Conservation (phyloP, 257 asterid species). For the Salvia miltiorrhiza region DNA sequence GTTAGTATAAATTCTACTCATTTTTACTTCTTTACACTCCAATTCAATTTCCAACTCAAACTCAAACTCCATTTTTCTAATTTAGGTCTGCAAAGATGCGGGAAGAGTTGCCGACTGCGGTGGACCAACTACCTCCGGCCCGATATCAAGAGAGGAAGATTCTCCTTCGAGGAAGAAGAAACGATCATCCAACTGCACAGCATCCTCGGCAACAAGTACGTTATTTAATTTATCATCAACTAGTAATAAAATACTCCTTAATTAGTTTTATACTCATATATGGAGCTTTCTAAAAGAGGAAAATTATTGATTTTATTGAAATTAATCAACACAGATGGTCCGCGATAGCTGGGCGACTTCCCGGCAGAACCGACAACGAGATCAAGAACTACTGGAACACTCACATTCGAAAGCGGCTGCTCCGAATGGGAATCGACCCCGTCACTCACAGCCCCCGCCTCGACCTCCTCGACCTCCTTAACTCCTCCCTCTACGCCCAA, state of each 20-base stretch:
- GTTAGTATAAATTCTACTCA: constrained; percentile 14
- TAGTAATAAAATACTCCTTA: too few species aligned
- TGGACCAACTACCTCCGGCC: constrained; percentile 79
- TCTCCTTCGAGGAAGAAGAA: constrained; percentile 67
- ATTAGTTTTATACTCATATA: too few species aligned
- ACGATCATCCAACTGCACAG: constrained; percentile 65
- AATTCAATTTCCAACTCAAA: neutral
- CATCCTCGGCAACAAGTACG: constrained; percentile 67
- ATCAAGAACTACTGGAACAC: constrained; percentile 77
- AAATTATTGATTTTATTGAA: neutral
- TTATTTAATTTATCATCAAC: neutral
- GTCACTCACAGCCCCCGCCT: constrained; percentile 77
- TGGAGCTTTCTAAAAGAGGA: too few species aligned
- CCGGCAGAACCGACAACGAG: constrained; percentile 73
- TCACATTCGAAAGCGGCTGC: constrained; percentile 54
- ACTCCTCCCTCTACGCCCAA: constrained; percentile 32
- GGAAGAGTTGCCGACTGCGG: constrained; percentile 69
- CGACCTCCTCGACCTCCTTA: constrained; percentile 69
- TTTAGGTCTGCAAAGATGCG: constrained; percentile 70
- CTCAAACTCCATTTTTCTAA: neutral
- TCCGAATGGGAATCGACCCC: constrained; percentile 85
- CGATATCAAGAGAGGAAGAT: constrained; percentile 62
- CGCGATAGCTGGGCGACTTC: constrained; percentile 58
- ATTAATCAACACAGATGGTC: constrained; percentile 84
- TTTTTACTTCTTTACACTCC: neutral